Evolutionary conservation across 352 stramenopile species (phyloP), one percentile per base, ranked within the genome.

Genomic region (Phytophthora melonis): DNA sequence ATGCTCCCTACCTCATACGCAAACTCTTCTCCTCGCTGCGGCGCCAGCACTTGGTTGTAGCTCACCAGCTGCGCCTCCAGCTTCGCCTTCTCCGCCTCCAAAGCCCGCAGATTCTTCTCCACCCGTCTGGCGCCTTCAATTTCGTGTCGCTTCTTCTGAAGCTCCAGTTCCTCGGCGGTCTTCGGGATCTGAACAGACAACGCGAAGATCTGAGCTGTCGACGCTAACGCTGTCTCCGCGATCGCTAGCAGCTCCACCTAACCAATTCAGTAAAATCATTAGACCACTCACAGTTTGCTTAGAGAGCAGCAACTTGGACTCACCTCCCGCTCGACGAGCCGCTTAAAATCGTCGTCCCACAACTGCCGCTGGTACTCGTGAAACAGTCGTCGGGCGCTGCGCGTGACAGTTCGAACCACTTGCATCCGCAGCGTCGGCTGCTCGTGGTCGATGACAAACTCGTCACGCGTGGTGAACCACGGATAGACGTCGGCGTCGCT

Each of bases 281-380:
- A 49, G 50, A 13, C 30, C 3, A 5, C 25, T n/a, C n/a, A 47
- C 16, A 16, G 19, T 25, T 27, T 7, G 4, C 16, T 27, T 16
- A 9, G 18, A 50, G 47, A 16, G 3, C 47, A 64, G 13, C 27
- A 25, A 54, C 25, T 27, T 39, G 18, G 9, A 32, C 60, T 10
- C 55, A 81, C 72, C 63, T 89, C 82, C 52, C 72, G 65, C 6
- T 53, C 60, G 14, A 80, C 65, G 4, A 93, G 55, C 25, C 85
- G 70, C 7, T 82, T 77, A n/a, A 92, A 80, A 25, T 90, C 59
- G 27, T 83, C 72, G 66, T 96, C 89, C 89, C 89, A 96, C 8
- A 96, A 68, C 56, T 89, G 80, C 0, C 88, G 82, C 72, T 96
- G 89, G 53, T 96, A 95, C 59, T 96, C 88, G 25, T 93, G 86